Base-by-base conservation (phyloP, 345 rosid genomes). In the Boechera divaricarpa region DNA sequence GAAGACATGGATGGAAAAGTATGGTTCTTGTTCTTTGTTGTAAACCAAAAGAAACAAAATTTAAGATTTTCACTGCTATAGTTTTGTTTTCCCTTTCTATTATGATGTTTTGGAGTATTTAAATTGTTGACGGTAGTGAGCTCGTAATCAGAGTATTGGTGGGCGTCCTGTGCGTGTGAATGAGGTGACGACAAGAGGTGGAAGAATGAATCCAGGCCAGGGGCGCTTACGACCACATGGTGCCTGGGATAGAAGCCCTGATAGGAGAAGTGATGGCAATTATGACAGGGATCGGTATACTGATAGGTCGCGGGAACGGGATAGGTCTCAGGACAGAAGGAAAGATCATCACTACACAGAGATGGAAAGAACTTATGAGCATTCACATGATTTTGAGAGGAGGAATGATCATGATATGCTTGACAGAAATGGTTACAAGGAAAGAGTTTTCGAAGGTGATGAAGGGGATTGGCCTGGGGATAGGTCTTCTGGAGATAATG, bases 1-100 rank as follows among this genome's bases (percentile, higher is more conserved):
- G 83, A 67, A 66, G 90, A 88, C 77, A 92, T 90, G 98, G 80
- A 94, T 78, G 98, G 95, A 69, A 84, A 89, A 93, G 98, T 94
- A 90, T 69, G 74, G 6, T 78, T 47, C 24, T 78, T 72, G 15
- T 67, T 42, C 42, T 51, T 64, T 32, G 2, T 32, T 60, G 13
- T 68, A 16, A 8, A 36, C 2, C 6, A 15, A 36, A 63, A 4
- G 18, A 0, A 10, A 45, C 18, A 38, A 35, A 35, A 6, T 2
- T 21, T 13, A 18, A 54, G 26, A 4, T 12, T 55, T 65, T 65
- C 3, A 10, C 10, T 55, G 29, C 18, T 42, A 0, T 24, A 5
- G 10, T 70, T 77, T 4, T 7, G 4, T 10, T 38, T 1, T 21
- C 42, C 28, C 39, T 10, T 82, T 13, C 31, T 33, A 13, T 15